Evolutionary conservation across 305 asterid species (phyloP), one percentile per base, ranked within the genome.

Genomic region (Fraxinus dipetala): DNA sequence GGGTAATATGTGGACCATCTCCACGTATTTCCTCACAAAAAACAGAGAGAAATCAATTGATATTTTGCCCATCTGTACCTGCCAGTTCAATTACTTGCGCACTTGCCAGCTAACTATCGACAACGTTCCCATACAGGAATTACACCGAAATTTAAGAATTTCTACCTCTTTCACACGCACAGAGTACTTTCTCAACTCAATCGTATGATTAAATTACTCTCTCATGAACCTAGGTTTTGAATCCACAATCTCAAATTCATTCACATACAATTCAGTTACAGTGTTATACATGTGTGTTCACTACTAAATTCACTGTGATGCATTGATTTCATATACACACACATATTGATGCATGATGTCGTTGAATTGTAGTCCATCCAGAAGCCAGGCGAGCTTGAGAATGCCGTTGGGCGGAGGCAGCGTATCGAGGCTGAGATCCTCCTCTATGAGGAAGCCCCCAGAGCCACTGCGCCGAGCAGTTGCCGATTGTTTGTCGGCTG

Each of bases 381-480:
- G 98, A 80, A 91, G 88, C 77, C 89, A 94, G 51, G 95, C 88
- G 82, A 90, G 89, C 90, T 87, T 91, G 48, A 86, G 97, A 93
- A 85, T 93, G 83, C 98, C 92, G 81, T 90, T 90, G 80, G 95
- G 92, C 77, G 94, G 87, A 82, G 78, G 86, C 81, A 82, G 89
- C 74, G 84, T 91, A 7, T 94, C 98, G 36, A 90, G 98, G 82
- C 88, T 96, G 86, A 93, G 98, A 96, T 94, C 98, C 75, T 94
- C 97, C 31, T 88, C 93, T 38, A 31, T 86, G 20, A 96, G 91
- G 89, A 94, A 94, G 84, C 98, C 98, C 81, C 99, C 99, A 16
- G 99, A 96, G 96, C 99, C 99, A 40, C 97, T 96, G n/a, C 98
- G 97, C 69, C 89, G 98, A 45, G 98, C 98, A 32, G 95, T 94